Conservation (phyloP, 257 asterid genomes). For the Capsicum chinense region DNA sequence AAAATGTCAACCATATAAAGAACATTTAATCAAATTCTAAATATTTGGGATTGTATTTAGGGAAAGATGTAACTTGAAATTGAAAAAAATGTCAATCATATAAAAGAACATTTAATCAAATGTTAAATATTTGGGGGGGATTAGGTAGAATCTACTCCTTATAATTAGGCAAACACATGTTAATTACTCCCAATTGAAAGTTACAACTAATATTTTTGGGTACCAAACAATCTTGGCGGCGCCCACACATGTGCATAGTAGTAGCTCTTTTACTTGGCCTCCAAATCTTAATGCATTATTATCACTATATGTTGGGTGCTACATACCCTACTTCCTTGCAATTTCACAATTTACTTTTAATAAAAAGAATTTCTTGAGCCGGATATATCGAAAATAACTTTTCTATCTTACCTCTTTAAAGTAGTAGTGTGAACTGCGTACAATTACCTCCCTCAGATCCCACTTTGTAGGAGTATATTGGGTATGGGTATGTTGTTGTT, state of each 20-base stretch:
- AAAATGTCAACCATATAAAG: slow-evolving; percentile 11
- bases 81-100: not conserved
- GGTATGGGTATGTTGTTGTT: too few species aligned
- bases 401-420: too few species aligned
- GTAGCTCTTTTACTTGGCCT: not conserved
- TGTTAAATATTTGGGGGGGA: not conserved
- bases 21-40: not conserved
- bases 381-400: too few species aligned
- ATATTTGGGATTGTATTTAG: not conserved
- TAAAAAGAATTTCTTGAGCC: too few species aligned
- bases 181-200: slow-evolving; percentile 15
- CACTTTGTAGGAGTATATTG: too few species aligned
- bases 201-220: not conserved
- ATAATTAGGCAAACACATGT: not conserved
- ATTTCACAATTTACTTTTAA: not conserved
- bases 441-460: too few species aligned
- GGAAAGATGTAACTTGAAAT: too few species aligned
- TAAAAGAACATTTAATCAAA: not conserved
- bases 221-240: slow-evolving; percentile 26
- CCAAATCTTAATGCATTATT: not conserved
- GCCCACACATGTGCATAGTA: not conserved
- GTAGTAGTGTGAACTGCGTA: too few species aligned
- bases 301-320: not conserved
- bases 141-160: not conserved
- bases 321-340: not conserved